These are phyloP conservation scores for Turritis glabra DNA, from an alignment of 345 rosid genomes.

Conservation along the genomic window DNA sequence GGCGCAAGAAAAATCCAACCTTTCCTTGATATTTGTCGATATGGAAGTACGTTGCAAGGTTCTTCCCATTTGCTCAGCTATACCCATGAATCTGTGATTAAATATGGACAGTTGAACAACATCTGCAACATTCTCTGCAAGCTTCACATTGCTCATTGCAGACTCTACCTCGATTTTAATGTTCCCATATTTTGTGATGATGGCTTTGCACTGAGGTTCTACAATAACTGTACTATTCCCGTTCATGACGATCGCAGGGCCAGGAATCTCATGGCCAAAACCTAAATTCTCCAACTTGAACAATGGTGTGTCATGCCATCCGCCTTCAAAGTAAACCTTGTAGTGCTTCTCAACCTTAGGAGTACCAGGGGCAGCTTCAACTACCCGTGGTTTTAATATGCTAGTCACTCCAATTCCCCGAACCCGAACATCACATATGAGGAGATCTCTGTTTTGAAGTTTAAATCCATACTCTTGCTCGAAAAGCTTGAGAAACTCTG, in stretches of 20 bases:
- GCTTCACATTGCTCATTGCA: conserved; percentile 40
- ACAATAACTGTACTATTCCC: conserved; percentile 95
- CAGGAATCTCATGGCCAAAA: conserved; percentile 61
- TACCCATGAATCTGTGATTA: conserved; percentile 97
- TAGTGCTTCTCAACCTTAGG: conserved; percentile 63
- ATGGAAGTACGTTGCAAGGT: conserved; percentile 96
- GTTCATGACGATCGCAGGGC: conserved; percentile 95
- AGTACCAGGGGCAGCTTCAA: conserved; percentile 48
- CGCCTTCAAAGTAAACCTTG: conserved; percentile 71
- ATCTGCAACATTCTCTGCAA: conserved; percentile 78
- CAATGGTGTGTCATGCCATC: conserved; percentile 74
- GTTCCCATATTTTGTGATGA: conserved; percentile 86
- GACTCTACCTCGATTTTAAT: conserved; percentile 74
- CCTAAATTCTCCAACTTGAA: conserved; percentile 83
- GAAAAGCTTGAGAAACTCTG: conserved; percentile 77
- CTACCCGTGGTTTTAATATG: conserved; percentile 70
- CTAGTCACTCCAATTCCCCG: conserved; percentile 89
- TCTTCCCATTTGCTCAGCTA: conserved; percentile 99
- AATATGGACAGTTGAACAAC: conserved; percentile 96
- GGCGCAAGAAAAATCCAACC: conserved; percentile 96
- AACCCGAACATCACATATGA: conserved; percentile 87
- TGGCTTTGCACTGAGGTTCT: conserved; percentile 83
- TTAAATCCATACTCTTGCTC: conserved; percentile 93
- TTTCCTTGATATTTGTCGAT: conserved; percentile 93
- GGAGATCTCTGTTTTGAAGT: conserved; percentile 72